These are phyloP conservation scores for Tuctoria greenei DNA, from an alignment of 176 grass and related monocot genomes.

Conservation along the genomic window DNA sequence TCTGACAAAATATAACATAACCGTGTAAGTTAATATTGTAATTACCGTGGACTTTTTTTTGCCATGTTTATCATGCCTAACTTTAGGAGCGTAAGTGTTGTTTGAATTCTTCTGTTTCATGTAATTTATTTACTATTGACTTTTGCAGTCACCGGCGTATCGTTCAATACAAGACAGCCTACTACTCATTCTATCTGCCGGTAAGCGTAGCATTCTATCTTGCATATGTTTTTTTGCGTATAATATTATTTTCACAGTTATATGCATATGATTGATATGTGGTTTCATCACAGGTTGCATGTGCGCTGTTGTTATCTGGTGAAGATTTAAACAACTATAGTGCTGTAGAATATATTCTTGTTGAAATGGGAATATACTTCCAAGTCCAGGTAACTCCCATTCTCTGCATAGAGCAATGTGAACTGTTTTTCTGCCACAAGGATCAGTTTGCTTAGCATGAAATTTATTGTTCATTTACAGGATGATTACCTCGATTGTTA, in stretches of 20 bases:
- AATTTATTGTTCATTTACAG: constrained; percentile 48
- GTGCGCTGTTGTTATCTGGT: constrained; percentile 83
- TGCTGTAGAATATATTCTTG: constrained; percentile 84
- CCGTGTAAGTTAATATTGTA: constrained; percentile 59
- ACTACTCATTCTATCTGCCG: constrained; percentile 99
- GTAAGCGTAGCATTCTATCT: constrained; percentile 47
- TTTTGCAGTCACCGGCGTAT: constrained; percentile 77
- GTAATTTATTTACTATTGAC: constrained; percentile 14
- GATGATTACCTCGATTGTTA: constrained; percentile 96
- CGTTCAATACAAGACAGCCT: constrained; percentile 95
- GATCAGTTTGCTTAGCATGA: constrained; percentile 29
- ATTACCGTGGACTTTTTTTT: constrained; percentile 10
- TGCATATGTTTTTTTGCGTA: background rate
- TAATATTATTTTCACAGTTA: background rate
- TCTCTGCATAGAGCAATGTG: background rate
- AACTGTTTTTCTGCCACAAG: constrained; percentile 16
- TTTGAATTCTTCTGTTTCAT: background rate
- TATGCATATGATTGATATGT: constrained; percentile 22
- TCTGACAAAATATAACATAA: constrained; percentile 73
- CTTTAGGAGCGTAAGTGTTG: constrained; percentile 11
- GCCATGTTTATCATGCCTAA: background rate
- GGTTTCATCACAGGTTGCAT: constrained; percentile 74
- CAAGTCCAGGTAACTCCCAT: constrained; percentile 84
- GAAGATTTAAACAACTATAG: constrained; percentile 70
- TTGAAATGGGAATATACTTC: constrained; percentile 97